phyloP scores from a whole-genome alignment of 2,329 filamentous ascomycete species.

The Talaromyces sp. region DNA sequence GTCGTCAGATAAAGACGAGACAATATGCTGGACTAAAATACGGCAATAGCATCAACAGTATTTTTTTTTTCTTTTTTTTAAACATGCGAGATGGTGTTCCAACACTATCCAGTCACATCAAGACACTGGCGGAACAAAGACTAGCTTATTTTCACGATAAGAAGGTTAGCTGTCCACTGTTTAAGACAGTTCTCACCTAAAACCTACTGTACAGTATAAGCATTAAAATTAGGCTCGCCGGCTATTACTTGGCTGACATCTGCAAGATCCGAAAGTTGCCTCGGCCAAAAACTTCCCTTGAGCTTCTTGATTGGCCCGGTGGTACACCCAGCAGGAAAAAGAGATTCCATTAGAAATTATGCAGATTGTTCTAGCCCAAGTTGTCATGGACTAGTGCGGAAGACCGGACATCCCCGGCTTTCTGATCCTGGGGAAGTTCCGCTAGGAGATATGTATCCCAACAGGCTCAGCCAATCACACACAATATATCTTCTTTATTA shows the following conservation, averaged over 20 bases:
- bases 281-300: background rate
- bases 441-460: background rate
- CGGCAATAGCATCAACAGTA: background rate
- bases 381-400: background rate
- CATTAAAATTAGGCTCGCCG: background rate
- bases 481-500: background rate
- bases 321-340: background rate
- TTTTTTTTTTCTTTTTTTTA: too few species aligned
- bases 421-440: background rate
- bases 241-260: background rate
- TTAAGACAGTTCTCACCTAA: background rate
- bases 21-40: background rate
- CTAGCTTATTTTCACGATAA: too few species aligned
- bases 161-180: too few species aligned
- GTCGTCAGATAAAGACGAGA: background rate
- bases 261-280: background rate
- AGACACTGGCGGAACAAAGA: too few species aligned
- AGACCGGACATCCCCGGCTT: background rate
- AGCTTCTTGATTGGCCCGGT: background rate
- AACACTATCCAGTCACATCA: background rate
- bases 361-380: background rate
- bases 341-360: background rate
- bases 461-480: background rate
- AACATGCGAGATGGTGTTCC: too few species aligned
- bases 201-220: background rate